Evolutionary conservation across 2,329 filamentous ascomycete species (phyloP).

Genomic region (Colletotrichum horii): DNA sequence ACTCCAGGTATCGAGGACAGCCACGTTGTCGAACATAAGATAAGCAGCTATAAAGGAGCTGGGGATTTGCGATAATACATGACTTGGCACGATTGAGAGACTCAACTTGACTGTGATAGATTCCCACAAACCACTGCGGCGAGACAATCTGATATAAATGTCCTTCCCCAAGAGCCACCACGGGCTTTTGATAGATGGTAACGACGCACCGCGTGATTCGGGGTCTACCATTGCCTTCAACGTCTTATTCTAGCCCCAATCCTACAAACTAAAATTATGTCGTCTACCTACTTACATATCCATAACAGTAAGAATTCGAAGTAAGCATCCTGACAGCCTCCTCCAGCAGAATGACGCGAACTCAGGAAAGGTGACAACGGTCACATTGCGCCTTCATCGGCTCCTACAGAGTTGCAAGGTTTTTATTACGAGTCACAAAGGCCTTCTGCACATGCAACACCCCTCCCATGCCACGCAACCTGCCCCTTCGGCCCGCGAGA

Average conservation of each 20-base stretch:
- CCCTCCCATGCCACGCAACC: not conserved
- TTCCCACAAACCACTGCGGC: too few species aligned
- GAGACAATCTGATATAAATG: not conserved
- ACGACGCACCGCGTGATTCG: not conserved
- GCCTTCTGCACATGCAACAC: not conserved
- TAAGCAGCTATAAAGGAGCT: not conserved
- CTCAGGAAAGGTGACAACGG: not conserved
- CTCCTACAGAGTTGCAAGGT: not conserved
- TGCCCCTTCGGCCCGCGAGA: not conserved
- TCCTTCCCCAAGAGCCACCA: not conserved
- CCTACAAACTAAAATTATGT: not conserved
- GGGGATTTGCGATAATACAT: not conserved
- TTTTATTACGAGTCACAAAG: not conserved
- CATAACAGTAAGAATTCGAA: not conserved
- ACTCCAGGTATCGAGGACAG: not conserved
- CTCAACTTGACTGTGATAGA: not conserved
- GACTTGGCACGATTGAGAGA: not conserved
- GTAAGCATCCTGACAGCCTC: not conserved
- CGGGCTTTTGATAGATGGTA: not conserved
- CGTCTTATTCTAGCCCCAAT: fast-evolving
- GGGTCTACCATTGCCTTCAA: not conserved
- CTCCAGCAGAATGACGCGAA: not conserved
- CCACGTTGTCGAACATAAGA: not conserved
- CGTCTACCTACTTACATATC: not conserved
- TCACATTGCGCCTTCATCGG: not conserved